Evolutionary conservation across 306 rosid species (phyloP).

Genomic region (Castanea crenata): DNA sequence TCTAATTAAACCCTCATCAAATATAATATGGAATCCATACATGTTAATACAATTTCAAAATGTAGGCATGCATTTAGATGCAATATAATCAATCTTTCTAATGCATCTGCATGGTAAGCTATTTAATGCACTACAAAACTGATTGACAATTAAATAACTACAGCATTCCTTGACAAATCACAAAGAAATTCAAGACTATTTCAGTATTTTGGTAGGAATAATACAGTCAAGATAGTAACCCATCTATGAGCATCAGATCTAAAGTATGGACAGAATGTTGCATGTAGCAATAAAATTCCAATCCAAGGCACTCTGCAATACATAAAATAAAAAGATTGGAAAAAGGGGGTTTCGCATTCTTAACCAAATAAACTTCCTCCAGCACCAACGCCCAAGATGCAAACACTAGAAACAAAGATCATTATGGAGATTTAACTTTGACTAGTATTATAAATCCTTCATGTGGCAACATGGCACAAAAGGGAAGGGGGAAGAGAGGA

Average conservation of each 20-base stretch:
- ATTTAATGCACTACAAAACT: neutral
- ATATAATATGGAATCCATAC: neutral
- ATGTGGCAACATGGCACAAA: neutral
- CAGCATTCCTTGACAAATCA: neutral
- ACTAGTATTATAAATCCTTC: slow-evolving; percentile 1
- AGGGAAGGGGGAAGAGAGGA: slow-evolving; percentile 1
- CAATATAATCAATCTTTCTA: neutral
- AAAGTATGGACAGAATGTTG: neutral
- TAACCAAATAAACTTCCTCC: slow-evolving; percentile 4
- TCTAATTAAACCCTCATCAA: neutral
- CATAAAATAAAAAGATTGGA: neutral
- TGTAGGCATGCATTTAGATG: neutral
- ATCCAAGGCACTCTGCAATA: neutral
- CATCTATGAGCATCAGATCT: neutral
- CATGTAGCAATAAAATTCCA: neutral
- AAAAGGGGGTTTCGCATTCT: neutral
- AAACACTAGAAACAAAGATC: neutral
- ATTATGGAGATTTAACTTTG: neutral
- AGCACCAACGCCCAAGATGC: slow-evolving; percentile 6
- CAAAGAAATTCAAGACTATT: neutral
- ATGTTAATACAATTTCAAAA: neutral
- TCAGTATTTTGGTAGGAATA: neutral
- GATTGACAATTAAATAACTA: neutral
- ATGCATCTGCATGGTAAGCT: neutral
- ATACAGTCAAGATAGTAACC: neutral